Evolutionary conservation across 2,329 filamentous ascomycete genomes (phyloP).

Genomic region (Tympanopsis confertula): DNA sequence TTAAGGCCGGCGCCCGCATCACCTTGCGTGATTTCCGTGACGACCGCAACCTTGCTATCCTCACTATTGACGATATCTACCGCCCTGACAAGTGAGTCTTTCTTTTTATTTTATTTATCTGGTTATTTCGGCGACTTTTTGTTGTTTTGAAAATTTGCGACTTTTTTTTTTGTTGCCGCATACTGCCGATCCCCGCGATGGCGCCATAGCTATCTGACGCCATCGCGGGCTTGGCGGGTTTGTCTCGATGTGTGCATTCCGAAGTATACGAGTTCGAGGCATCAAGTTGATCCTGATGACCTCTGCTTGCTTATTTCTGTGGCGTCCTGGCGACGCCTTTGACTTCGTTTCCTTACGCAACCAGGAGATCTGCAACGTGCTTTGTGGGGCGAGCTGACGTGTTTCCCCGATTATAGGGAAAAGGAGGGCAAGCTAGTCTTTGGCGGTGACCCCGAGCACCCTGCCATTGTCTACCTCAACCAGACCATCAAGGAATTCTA

Average conservation of each 20-base stretch:
- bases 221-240: no score
- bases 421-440: slow-evolving; percentile 92
- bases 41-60: slow-evolving; percentile 87
- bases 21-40: slow-evolving; percentile 92
- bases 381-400: slow-evolving; percentile 15
- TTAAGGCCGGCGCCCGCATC: slow-evolving; percentile 72
- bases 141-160: no score
- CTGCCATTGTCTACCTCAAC: slow-evolving; percentile 83
- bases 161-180: no score
- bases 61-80: slow-evolving; percentile 94
- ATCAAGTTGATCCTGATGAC: no score
- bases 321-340: no score
- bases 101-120: slow-evolving; percentile 1
- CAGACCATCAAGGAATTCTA: slow-evolving; percentile 76
- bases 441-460: slow-evolving; percentile 81
- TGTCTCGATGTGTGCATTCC: no score
- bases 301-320: no score
- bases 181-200: no score
- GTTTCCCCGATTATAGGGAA: slow-evolving; percentile 36
- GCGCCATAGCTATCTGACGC: no score
- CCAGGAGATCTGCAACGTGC: no score
- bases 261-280: no score
- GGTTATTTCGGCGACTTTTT: not conserved
- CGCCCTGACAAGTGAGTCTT: slow-evolving; percentile 74
- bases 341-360: no score